Evolutionary conservation across 2,329 filamentous ascomycete genomes (phyloP).

Genomic region (Colletotrichum filicis): DNA sequence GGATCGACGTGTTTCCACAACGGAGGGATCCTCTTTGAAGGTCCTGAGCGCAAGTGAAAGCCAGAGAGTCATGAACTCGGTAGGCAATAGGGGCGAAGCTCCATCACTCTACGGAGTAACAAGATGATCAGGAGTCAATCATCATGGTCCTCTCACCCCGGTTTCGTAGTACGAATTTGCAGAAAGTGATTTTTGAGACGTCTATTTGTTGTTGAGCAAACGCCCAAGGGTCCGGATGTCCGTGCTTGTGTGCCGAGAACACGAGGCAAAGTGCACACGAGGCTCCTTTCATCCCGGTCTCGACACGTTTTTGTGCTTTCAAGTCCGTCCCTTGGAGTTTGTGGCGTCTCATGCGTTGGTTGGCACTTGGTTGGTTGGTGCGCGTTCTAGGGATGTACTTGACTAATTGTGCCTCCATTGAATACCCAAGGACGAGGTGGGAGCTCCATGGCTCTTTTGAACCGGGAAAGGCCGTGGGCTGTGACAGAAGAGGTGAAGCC

Average conservation of each 20-base stretch:
- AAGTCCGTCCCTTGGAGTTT: slow-evolving; percentile 5
- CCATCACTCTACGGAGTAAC: background rate
- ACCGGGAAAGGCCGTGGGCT: background rate
- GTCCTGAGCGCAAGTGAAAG: background rate
- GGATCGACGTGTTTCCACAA: background rate
- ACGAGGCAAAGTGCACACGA: slow-evolving; percentile 15
- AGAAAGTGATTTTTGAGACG: slow-evolving; percentile 2
- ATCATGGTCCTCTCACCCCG: slow-evolving; percentile 22
- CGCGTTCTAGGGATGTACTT: background rate
- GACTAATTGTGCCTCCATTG: background rate
- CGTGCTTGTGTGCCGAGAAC: slow-evolving; percentile 13
- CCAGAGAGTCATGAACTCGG: background rate
- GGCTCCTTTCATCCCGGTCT: slow-evolving; percentile 26
- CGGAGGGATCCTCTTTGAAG: background rate
- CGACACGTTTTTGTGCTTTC: slow-evolving; percentile 23
- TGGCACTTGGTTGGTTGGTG: slow-evolving; percentile 1
- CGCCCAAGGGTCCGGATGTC: background rate
- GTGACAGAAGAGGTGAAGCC: background rate
- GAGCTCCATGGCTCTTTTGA: background rate
- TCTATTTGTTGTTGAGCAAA: background rate
- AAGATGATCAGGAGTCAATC: background rate
- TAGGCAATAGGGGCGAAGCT: background rate
- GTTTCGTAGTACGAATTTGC: background rate
- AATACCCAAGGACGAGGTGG: background rate
- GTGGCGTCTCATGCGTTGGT: background rate